A percentile compares a stretch with the other conserved stretches of the same genome.
Evolutionary conservation across 2,329 filamentous ascomycete species (phyloP).

Genomic region (Diaporthe citri): DNA sequence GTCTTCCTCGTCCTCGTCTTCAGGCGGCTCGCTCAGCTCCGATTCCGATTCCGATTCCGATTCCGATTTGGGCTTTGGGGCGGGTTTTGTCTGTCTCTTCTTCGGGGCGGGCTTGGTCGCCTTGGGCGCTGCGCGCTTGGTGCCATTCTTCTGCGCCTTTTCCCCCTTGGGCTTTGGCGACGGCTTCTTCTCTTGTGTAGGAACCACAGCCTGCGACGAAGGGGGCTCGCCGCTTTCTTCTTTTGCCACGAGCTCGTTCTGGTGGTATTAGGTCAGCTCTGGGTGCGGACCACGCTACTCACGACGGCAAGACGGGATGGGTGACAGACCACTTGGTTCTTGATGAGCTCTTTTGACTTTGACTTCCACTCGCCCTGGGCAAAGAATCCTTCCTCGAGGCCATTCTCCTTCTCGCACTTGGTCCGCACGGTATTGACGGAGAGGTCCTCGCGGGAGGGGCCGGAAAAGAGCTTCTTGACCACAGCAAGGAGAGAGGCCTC

Average conservation of each 20-base stretch:
- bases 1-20: conserved; percentile 45
- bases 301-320: background rate
- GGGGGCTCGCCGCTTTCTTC: conserved; percentile 28
- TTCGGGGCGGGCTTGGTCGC: conserved; percentile 54
- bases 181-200: conserved; percentile 40
- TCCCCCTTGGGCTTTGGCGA: conserved; percentile 23
- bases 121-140: conserved; percentile 53
- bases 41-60: conserved; percentile 36
- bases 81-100: conserved; percentile 40
- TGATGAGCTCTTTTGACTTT: conserved; percentile 70
- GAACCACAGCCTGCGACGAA: conserved; percentile 22
- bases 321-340: conserved; percentile 63
- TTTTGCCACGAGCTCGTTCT: conserved; percentile 33
- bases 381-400: conserved; percentile 65
- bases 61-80: conserved; percentile 43
- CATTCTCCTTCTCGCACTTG: conserved; percentile 61
- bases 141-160: conserved; percentile 47
- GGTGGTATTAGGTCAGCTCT: conserved; percentile 15
- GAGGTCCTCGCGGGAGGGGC: conserved; percentile 58
- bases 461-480: conserved; percentile 60
- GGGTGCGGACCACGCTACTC: background rate
- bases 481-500: conserved; percentile 61
- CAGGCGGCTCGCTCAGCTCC: conserved; percentile 37
- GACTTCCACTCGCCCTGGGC: conserved; percentile 65
- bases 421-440: conserved; percentile 71